These are phyloP conservation scores for Monosporozyma servazzii DNA, from an alignment of 805 yeast genomes.

Conservation along the genomic window DNA sequence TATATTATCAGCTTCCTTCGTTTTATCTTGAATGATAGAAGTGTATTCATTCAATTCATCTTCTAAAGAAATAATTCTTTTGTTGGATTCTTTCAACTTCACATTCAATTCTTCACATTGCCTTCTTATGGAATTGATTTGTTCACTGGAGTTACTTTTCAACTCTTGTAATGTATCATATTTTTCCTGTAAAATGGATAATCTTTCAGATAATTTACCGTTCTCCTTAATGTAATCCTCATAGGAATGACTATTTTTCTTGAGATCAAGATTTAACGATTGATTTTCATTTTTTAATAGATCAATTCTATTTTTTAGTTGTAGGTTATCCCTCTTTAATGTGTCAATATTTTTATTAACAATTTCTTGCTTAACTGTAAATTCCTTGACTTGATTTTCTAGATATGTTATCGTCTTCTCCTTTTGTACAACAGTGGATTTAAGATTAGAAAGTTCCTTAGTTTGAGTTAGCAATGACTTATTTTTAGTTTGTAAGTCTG, in stretches of 20 bases:
- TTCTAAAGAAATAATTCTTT: slow-evolving; percentile 55
- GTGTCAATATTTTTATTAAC: slow-evolving; percentile 24
- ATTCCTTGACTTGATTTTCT: slow-evolving; percentile 35
- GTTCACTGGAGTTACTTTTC: slow-evolving; percentile 34
- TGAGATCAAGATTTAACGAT: slow-evolving; percentile 30
- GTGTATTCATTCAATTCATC: slow-evolving; percentile 77
- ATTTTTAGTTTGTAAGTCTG: slow-evolving; percentile 11
- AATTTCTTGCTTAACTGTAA: slow-evolving; percentile 20
- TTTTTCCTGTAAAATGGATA: slow-evolving; percentile 32
- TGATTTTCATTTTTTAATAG: slow-evolving; percentile 33
- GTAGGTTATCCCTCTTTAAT: slow-evolving; percentile 27
- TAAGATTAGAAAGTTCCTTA: slow-evolving; percentile 14
- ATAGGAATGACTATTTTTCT: slow-evolving; percentile 31
- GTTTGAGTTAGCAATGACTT: slow-evolving; percentile 13
- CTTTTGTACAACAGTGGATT: slow-evolving; percentile 25
- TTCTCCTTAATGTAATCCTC: slow-evolving; percentile 32
- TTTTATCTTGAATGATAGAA: slow-evolving; percentile 65
- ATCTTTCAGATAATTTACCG: slow-evolving; percentile 35
- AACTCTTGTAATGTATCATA: slow-evolving; percentile 31
- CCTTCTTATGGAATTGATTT: slow-evolving; percentile 43
- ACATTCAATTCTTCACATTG: slow-evolving; percentile 65
- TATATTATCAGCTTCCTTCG: slow-evolving; percentile 67
- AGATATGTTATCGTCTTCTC: slow-evolving; percentile 33
- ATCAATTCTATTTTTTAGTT: slow-evolving; percentile 25
- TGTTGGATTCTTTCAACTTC: slow-evolving; percentile 56